These are phyloP conservation scores for Lentinus brumalis DNA, from an alignment of 768 basidiomycete species.

Conservation along the genomic window DNA sequence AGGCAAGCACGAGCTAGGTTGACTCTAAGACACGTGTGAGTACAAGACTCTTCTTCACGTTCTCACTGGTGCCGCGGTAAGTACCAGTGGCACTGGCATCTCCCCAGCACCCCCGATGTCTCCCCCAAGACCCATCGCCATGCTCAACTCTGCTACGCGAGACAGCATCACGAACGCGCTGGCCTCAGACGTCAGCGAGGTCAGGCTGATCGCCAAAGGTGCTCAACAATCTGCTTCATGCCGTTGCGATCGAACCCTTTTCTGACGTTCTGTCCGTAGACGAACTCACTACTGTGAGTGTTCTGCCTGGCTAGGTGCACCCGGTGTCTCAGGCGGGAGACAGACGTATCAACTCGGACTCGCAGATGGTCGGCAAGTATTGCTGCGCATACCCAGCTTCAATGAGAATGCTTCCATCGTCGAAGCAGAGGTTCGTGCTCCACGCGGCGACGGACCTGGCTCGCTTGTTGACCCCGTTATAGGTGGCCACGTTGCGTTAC, in stretches of 20 bases:
- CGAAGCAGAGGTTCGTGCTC: constrained; percentile 10
- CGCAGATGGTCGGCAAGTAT: constrained; percentile 5
- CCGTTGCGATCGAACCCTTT: not conserved
- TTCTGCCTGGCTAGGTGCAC: not conserved
- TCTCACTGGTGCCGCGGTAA: not conserved
- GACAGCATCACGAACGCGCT: not conserved
- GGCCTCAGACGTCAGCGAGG: not conserved
- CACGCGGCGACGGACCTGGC: no score
- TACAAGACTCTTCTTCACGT: not conserved
- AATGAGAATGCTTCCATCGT: constrained; percentile 3
- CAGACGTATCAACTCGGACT: constrained; percentile 16
- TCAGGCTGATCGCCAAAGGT: constrained; percentile 8
- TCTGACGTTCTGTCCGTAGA: not conserved
- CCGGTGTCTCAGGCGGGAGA: not conserved
- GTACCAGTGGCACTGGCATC: constrained; percentile 15
- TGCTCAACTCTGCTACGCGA: not conserved
- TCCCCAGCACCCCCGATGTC: no score
- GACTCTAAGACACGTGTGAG: constrained; percentile 9
- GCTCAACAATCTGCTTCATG: not conserved
- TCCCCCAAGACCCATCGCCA: not conserved
- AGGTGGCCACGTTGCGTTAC: constrained; percentile 35
- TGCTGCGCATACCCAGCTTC: constrained; percentile 4
- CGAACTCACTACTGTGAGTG: constrained; percentile 1
- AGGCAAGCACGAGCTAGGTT: not conserved
- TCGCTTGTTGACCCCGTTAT: not conserved